Evolutionary conservation across 2,329 filamentous ascomycete genomes (phyloP).

Genomic region (Fusarium udum): DNA sequence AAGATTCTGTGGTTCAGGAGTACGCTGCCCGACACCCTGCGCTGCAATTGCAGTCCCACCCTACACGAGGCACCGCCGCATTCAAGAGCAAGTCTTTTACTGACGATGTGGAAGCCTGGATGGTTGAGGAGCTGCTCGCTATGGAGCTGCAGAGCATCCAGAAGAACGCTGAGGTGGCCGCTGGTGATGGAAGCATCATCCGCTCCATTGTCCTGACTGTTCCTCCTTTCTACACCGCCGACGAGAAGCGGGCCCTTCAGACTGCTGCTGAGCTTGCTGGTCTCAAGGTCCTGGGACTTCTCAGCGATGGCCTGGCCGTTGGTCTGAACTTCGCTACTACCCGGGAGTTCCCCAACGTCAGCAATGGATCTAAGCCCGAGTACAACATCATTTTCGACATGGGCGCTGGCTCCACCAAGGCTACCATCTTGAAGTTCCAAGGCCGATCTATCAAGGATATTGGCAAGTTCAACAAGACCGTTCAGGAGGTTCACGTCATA

Average conservation of each 20-base stretch:
- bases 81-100: conserved; percentile 79
- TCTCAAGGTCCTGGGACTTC: conserved; percentile 82
- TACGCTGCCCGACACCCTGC: conserved; percentile 83
- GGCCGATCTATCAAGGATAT: conserved; percentile 88
- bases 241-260: conserved; percentile 88
- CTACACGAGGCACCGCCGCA: conserved; percentile 74
- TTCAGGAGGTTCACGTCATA: conserved; percentile 92
- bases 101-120: conserved; percentile 71
- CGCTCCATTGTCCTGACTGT: conserved; percentile 89
- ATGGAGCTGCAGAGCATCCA: conserved; percentile 96
- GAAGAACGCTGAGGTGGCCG: conserved; percentile 85
- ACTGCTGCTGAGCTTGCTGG: conserved; percentile 88
- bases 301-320: conserved; percentile 91
- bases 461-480: conserved; percentile 93
- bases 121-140: conserved; percentile 91
- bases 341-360: conserved; percentile 86
- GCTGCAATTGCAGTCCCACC: conserved; percentile 71
- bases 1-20: conserved; percentile 69
- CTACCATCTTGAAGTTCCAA: conserved; percentile 90
- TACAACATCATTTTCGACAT: conserved; percentile 96
- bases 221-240: conserved; percentile 87
- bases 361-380: conserved; percentile 85
- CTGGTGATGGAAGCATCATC: conserved; percentile 77
- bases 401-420: conserved; percentile 94
- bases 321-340: conserved; percentile 95